Evolutionary conservation across 371 early-diverging fungal species (phyloP).

Genomic region (Mucor circinelloides): DNA sequence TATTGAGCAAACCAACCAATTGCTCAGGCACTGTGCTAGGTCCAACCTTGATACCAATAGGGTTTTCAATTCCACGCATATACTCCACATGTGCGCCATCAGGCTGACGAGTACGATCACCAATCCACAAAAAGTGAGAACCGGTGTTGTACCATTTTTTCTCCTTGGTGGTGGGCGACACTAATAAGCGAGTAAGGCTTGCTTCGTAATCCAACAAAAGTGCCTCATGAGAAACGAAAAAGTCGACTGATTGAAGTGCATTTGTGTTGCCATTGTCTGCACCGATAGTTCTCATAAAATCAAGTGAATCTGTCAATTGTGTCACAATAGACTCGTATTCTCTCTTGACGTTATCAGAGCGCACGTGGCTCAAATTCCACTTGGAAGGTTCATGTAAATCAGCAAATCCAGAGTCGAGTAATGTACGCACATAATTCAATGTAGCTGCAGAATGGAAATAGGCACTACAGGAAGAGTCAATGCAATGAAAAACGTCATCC

Average conservation of each 20-base stretch:
- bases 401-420: conserved; percentile 81
- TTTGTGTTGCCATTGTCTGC: conserved; percentile 55
- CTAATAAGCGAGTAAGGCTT: conserved; percentile 72
- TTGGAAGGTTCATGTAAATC: conserved; percentile 89
- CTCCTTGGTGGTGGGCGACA: conserved; percentile 42
- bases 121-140: conserved; percentile 97
- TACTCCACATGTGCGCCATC: conserved; percentile 96
- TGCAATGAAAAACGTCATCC: background rate
- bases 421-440: conserved; percentile 89
- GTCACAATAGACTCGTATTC: conserved; percentile 91
- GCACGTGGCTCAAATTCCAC: conserved; percentile 92
- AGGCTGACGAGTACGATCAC: conserved; percentile 95
- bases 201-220: conserved; percentile 91
- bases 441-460: conserved; percentile 99
- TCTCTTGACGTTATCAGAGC: conserved; percentile 72
- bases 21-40: conserved; percentile 89
- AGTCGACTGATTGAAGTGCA: conserved; percentile 74
- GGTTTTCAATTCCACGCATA: conserved; percentile 93
- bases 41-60: conserved; percentile 96
- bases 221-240: conserved; percentile 95
- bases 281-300: conserved; percentile 92
- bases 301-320: conserved; percentile 83
- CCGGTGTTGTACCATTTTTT: conserved; percentile 68
- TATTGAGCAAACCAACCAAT: conserved; percentile 78
- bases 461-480: conserved; percentile 53